These are phyloP conservation scores for Trichoderma harzianum DNA, from an alignment of 2,329 filamentous ascomycete genomes.

Conservation along the genomic window DNA sequence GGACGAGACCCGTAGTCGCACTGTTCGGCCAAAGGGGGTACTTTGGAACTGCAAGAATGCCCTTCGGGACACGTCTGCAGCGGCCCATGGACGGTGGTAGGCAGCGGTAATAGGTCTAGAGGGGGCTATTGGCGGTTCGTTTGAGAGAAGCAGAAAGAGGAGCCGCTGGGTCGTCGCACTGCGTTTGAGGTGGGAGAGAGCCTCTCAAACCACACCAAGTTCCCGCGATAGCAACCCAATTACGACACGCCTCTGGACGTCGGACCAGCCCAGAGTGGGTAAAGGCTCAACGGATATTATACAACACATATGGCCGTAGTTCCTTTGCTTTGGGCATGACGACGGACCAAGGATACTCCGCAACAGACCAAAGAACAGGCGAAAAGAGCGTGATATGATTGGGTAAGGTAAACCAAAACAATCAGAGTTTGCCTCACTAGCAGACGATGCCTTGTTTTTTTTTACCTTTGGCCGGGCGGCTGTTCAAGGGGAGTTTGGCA, in stretches of 20 bases:
- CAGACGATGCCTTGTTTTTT: not conserved
- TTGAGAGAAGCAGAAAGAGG: conserved; percentile 14
- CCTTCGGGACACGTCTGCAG: conserved; percentile 16
- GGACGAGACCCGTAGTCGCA: not conserved
- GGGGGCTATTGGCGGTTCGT: conserved; percentile 10
- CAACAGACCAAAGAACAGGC: conserved; percentile 2
- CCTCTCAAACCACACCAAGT: conserved; percentile 3
- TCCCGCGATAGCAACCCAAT: conserved; percentile 15
- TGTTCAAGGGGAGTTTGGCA: not conserved
- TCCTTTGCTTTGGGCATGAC: conserved; percentile 9
- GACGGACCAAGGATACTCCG: conserved; percentile 9
- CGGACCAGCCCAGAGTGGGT: not conserved
- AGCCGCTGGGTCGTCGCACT: conserved; percentile 12
- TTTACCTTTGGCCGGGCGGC: not conserved
- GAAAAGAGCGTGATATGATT: not conserved
- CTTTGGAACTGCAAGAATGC: conserved; percentile 15
- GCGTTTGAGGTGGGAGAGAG: conserved; percentile 17
- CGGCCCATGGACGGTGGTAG: not conserved
- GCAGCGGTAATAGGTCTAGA: not conserved
- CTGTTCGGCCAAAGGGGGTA: conserved; percentile 12
- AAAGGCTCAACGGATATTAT: conserved; percentile 7
- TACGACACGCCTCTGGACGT: conserved; percentile 11
- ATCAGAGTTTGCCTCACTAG: not conserved
- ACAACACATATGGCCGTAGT: conserved; percentile 1
- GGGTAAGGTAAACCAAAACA: not conserved